These are phyloP conservation scores for Monoraphidium neglectum DNA, from an alignment of 139 green algal species.

Conservation along the genomic window DNA sequence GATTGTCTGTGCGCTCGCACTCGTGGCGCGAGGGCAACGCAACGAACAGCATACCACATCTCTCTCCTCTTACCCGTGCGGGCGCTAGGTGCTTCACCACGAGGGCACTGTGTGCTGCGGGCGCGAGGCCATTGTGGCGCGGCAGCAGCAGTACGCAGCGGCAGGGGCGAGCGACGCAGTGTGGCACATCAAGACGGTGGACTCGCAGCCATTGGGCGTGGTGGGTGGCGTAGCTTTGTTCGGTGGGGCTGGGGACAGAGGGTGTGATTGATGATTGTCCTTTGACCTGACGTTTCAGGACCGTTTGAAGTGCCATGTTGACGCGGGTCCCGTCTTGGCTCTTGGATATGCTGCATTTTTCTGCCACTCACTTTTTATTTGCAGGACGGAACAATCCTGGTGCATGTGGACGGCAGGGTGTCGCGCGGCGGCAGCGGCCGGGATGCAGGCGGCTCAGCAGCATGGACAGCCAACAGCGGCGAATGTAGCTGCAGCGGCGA, in stretches of 20 bases:
- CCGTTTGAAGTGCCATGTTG: neutral
- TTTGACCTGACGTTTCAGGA: neutral
- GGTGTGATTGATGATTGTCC: neutral
- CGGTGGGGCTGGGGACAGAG: neutral
- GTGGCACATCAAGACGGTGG: constrained; percentile 36
- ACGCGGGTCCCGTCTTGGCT: neutral
- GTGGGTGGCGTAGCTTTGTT: too few relatives aligned
- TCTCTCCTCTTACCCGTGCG: neutral
- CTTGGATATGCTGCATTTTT: neutral
- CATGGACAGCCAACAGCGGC: neutral
- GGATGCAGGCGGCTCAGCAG: neutral
- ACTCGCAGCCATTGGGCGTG: constrained; percentile 49
- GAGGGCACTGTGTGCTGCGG: constrained; percentile 47
- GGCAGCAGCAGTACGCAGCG: constrained; percentile 29
- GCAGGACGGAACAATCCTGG: constrained; percentile 47
- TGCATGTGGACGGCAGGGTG: constrained; percentile 34
- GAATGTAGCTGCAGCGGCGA: neutral
- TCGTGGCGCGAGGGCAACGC: too few relatives aligned
- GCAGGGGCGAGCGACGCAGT: constrained; percentile 3
- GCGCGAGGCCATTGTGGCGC: constrained; percentile 47
- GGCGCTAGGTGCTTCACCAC: constrained; percentile 47
- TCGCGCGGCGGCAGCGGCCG: neutral
- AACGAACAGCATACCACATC: neutral
- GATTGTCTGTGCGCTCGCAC: neutral
- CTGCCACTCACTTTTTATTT: neutral